Evolutionary conservation across 805 yeast genomes (phyloP).

Genomic region (Zygoascus tannicola): DNA sequence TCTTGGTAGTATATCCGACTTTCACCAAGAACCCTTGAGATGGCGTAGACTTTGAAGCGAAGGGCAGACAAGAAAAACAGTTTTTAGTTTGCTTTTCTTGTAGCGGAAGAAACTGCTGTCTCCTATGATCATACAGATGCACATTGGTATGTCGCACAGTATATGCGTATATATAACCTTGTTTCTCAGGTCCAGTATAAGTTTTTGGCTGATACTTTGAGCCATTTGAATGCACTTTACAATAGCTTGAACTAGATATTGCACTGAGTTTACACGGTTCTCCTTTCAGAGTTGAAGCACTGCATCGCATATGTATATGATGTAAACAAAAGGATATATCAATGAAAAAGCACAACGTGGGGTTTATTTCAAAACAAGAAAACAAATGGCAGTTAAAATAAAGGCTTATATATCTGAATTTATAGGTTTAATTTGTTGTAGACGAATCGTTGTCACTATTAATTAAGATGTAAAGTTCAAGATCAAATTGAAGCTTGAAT

Average conservation of each 20-base stretch:
- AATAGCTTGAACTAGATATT: neutral
- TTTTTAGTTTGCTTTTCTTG: conserved; percentile 3
- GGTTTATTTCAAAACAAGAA: too few relatives aligned
- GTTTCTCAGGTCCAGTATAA: neutral
- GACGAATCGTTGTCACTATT: neutral
- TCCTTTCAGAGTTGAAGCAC: neutral
- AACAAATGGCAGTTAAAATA: conserved; percentile 25
- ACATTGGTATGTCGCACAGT: conserved; percentile 19
- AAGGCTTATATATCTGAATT: too few relatives aligned
- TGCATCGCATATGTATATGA: neutral
- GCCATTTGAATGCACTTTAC: neutral
- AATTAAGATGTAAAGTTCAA: neutral
- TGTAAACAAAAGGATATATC: too few relatives aligned
- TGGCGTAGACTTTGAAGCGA: neutral
- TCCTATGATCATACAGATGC: conserved; percentile 17
- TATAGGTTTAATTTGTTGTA: neutral
- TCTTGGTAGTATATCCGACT: conserved; percentile 24
- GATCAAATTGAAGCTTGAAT: too few relatives aligned
- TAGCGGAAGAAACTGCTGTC: conserved; percentile 6
- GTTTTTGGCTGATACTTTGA: neutral
- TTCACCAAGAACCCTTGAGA: conserved; percentile 18
- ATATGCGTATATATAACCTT: conserved; percentile 24
- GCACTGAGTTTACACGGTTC: neutral
- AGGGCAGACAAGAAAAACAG: neutral
- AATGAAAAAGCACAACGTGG: too few relatives aligned